phyloP scores from a whole-genome alignment of 805 yeast species.

The Schizosaccharomyces lindneri region DNA sequence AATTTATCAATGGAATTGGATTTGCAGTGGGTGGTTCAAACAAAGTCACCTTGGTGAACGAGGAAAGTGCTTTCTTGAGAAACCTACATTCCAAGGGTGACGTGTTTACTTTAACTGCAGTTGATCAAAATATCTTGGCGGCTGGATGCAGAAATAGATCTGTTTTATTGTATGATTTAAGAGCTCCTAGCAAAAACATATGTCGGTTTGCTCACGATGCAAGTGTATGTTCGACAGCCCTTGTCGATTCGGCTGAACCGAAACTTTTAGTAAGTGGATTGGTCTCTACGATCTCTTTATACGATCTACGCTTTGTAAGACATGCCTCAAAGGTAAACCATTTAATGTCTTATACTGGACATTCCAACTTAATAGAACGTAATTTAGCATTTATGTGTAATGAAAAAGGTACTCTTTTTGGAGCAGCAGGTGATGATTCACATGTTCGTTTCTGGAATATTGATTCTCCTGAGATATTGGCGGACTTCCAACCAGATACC shows the following conservation, averaged over 20 bases:
- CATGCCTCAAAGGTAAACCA: not conserved
- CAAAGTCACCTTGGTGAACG: not conserved
- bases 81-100: not conserved
- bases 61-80: not conserved
- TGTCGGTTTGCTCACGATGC: not conserved
- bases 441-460: not conserved
- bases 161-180: not conserved
- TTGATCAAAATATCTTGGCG: not conserved
- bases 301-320: not conserved
- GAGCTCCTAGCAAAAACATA: not conserved
- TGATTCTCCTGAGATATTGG: not conserved
- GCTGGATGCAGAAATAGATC: not conserved
- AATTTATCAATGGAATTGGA: not conserved
- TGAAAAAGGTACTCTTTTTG: not conserved
- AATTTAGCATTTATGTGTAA: not conserved
- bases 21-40: not conserved
- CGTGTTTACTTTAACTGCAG: not conserved
- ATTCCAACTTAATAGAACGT: not conserved
- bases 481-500: too few species aligned
- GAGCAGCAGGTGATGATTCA: not conserved
- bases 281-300: not conserved
- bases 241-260: not conserved
- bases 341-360: not conserved
- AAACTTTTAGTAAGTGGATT: not conserved
- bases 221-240: not conserved